Evolutionary conservation across 176 grass and related monocot genomes (phyloP).

Genomic region (Luzula sylvatica): DNA sequence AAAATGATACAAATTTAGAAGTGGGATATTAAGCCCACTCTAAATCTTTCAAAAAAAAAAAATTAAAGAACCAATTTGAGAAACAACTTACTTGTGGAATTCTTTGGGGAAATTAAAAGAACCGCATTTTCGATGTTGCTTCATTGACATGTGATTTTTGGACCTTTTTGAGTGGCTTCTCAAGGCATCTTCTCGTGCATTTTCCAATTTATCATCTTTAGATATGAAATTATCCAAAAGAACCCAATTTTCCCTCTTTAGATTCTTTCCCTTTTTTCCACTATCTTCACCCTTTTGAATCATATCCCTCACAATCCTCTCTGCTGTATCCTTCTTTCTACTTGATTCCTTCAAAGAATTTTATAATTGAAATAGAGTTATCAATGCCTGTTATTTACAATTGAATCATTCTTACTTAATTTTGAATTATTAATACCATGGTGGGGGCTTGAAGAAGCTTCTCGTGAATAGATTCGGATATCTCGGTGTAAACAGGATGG

Average conservation of each 20-base stretch:
- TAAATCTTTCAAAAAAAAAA: too few species aligned
- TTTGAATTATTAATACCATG: neutral
- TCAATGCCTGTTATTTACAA: neutral
- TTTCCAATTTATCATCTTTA: slow-evolving; percentile 23
- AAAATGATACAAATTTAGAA: too few species aligned
- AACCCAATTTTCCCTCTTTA: slow-evolving; percentile 36
- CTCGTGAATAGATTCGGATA: slow-evolving; percentile 20
- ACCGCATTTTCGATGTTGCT: slow-evolving; percentile 32
- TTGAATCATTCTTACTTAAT: neutral
- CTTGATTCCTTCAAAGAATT: slow-evolving; percentile 15
- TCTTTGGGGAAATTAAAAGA: slow-evolving; percentile 29
- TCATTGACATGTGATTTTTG: slow-evolving; percentile 31
- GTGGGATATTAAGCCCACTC: too few species aligned
- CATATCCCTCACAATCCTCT: slow-evolving; percentile 24
- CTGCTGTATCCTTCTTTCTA: slow-evolving; percentile 8
- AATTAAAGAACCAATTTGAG: too few species aligned
- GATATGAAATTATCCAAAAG: slow-evolving; percentile 28
- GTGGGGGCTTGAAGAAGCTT: slow-evolving; percentile 8
- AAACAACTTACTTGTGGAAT: slow-evolving; percentile 35
- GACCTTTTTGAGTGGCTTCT: slow-evolving; percentile 31
- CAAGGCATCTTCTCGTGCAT: slow-evolving; percentile 26
- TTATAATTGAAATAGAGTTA: neutral
- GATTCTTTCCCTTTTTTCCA: slow-evolving; percentile 9
- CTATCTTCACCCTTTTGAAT: slow-evolving; percentile 28
- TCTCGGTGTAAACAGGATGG: slow-evolving; percentile 26